Base-by-base conservation (phyloP, 768 basidiomycete species). In the Mycena epipterygia region DNA sequence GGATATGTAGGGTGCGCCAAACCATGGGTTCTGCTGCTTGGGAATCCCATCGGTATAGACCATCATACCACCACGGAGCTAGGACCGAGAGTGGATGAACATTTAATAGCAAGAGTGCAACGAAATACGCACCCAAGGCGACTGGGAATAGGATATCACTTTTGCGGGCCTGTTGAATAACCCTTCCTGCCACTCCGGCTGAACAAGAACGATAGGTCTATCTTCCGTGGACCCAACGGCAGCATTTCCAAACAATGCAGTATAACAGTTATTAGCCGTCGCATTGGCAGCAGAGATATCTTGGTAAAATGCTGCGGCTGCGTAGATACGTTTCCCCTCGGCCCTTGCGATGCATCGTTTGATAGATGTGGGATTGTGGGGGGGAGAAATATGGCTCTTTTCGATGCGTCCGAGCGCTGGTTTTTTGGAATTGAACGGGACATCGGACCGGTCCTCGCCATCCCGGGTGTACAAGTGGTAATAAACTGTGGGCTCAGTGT, bases 311-410 rank as follows among this genome's bases (percentile, higher is more conserved):
- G 35, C 51, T 5, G 49, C 21, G 29, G 14, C 4, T 9, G 23
- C 14, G n/a, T 49, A 66, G 11, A 57, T 66, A 8, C 16, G 64
- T 7, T 49, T 56, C 21, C 35, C 25, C 23, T 66, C 64, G 3
- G 37, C 41, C 17, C 30, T 58, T 14, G 64, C 64, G 13, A 66
- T 66, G 64, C 32, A 33, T 19, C 33, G 39, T 5, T 27, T 55
- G 52, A 56, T 23, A 3, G 55, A 25, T 1, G 33, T 6, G 19
- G 44, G 7, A 0, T 21, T 25, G 64, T 37, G 55, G 8, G 64
- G 64, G 5, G 64, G 64, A 17, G 44, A 29, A 16, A 66, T 21
- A 4, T 13, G 41, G 3, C 14, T 29, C 44, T 32, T 23, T 13
- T 49, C 48, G 13, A 51, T 39, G 5, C 61, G 61, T 9, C 61